These are phyloP conservation scores for Nidularia sp. DNA, from an alignment of 768 basidiomycete genomes.

Conservation along the genomic window DNA sequence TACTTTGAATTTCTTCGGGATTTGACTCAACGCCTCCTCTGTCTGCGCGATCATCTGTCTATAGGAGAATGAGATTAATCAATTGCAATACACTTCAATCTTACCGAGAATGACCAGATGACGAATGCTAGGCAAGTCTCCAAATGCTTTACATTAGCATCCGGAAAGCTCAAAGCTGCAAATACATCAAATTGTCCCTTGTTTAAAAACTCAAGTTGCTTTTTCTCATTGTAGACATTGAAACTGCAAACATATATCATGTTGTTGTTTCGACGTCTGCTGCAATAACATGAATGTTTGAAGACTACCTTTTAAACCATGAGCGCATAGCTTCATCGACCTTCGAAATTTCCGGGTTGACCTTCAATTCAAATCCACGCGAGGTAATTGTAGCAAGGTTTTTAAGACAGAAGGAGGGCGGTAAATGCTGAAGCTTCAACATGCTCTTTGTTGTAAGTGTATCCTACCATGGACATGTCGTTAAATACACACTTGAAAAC, in stretches of 20 bases:
- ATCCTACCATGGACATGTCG: no score
- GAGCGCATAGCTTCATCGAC: constrained; percentile 2
- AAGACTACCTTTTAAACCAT: constrained; percentile 5
- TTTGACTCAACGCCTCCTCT: constrained; percentile 13
- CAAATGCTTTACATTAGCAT: constrained; percentile 14
- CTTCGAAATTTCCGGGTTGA: constrained; percentile 2
- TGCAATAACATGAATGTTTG: neutral
- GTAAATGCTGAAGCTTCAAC: no score
- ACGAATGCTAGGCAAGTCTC: constrained; percentile 18
- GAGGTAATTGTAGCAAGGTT: constrained; percentile 6
- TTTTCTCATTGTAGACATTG: constrained; percentile 6
- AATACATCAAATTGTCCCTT: constrained; percentile 13
- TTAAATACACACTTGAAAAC: no score
- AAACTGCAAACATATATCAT: constrained; percentile 2
- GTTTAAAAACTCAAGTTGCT: constrained; percentile 6
- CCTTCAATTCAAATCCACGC: constrained; percentile 6
- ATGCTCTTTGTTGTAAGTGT: no score
- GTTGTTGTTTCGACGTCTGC: neutral
- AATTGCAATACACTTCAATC: neutral
- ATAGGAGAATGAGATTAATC: neutral
- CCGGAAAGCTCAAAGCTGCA: constrained; percentile 13
- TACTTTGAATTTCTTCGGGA: constrained; percentile 12
- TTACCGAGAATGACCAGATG: constrained; percentile 19
- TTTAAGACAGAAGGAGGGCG: constrained; percentile 2
- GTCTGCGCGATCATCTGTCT: constrained; percentile 22